Percentiles rank a stretch among this genome's conserved stretches.
phyloP scores from a whole-genome alignment of 2,329 filamentous ascomycete species.

The Elsinoe perseae region DNA sequence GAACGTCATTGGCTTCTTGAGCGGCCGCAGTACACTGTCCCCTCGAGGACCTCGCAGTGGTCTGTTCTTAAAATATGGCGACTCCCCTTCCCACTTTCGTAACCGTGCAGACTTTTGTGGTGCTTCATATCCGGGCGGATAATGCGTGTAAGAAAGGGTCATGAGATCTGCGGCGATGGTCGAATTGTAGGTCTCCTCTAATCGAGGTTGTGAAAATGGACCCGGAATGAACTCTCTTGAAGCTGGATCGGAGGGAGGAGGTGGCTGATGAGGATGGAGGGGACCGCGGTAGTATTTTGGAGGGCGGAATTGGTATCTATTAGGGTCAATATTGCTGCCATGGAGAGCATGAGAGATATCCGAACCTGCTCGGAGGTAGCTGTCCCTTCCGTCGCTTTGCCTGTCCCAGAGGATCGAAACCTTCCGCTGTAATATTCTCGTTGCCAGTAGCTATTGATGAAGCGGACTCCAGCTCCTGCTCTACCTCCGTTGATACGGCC shows the following conservation, averaged over 20 bases:
- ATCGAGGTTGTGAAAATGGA: conserved; percentile 78
- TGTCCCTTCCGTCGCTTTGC: conserved; percentile 36
- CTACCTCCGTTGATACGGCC: conserved; percentile 25
- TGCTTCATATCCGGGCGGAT: conserved; percentile 63
- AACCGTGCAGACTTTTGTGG: conserved; percentile 57
- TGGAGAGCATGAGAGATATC: background rate
- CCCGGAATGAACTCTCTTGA: conserved; percentile 85
- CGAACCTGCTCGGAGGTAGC: conserved; percentile 48
- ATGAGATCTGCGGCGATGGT: conserved; percentile 83
- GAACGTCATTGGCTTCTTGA: conserved; percentile 64
- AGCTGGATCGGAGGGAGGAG: conserved; percentile 73
- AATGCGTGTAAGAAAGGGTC: conserved; percentile 80
- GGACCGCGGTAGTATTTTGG: conserved; percentile 93
- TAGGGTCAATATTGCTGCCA: background rate
- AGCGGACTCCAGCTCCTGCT: conserved; percentile 40
- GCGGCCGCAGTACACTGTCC: conserved; percentile 58
- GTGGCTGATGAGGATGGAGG: conserved; percentile 85
- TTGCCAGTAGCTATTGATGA: conserved; percentile 39
- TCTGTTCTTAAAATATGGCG: conserved; percentile 90
- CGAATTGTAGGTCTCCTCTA: conserved; percentile 82
- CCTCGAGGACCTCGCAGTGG: conserved; percentile 78
- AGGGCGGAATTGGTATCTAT: conserved; percentile 86
- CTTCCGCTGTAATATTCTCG: conserved; percentile 33
- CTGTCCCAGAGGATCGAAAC: conserved; percentile 43
- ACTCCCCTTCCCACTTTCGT: conserved; percentile 79